Percentiles rank a stretch among this genome's conserved stretches.
phyloP scores from a whole-genome alignment of 768 basidiomycete species.

The Podaxis sp. region DNA sequence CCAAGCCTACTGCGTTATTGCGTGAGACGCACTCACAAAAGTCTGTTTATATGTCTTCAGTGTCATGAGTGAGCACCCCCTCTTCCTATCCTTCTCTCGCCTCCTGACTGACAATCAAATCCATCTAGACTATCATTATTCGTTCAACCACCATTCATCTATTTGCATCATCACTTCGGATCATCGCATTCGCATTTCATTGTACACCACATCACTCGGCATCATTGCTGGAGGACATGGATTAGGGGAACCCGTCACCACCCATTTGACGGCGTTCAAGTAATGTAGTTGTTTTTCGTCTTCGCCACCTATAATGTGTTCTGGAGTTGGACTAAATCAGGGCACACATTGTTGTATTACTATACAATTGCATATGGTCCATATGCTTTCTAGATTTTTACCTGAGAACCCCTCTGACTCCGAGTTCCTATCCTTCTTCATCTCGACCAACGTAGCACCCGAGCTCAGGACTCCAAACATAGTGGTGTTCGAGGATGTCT shows the following conservation, averaged over 20 bases:
- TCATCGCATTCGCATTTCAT: background rate
- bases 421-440: background rate
- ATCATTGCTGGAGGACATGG: background rate
- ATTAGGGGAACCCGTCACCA: background rate
- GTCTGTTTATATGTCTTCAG: background rate
- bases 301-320: constrained; percentile 2
- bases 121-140: background rate
- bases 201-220: background rate
- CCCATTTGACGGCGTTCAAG: constrained; percentile 5
- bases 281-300: constrained; percentile 1
- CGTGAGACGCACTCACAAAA: constrained; percentile 9
- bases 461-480: constrained; percentile 54
- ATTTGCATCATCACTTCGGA: background rate
- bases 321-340: background rate
- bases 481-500: constrained; percentile 59
- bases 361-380: background rate
- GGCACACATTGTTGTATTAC: constrained; percentile 2
- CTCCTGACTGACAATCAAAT: background rate
- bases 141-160: background rate
- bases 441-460: constrained; percentile 39
- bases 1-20: constrained; percentile 20
- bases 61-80: background rate
- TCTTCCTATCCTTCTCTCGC: background rate
- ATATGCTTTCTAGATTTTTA: constrained; percentile 2
- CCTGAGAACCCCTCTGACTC: background rate